Evolutionary conservation across 495 filamentous ascomycete species (phyloP), one percentile per base, ranked within the genome.

Genomic region (Hypoxylon rickii): DNA sequence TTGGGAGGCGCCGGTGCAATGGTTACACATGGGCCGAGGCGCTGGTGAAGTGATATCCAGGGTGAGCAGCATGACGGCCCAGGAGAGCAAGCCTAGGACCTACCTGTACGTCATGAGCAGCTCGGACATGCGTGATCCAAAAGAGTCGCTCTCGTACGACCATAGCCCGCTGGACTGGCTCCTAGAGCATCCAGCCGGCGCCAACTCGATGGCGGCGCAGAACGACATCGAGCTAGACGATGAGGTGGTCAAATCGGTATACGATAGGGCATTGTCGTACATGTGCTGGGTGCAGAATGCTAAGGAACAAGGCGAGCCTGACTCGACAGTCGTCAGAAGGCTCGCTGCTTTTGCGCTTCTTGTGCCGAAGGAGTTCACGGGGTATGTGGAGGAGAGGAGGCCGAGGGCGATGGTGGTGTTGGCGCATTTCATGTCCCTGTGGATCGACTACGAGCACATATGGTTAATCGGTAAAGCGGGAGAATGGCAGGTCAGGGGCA

Each of bases 401-500:
- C 74, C 72, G 6, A 72, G 73, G 8, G 73, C 73, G 2, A 55
- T 75, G 26, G 73, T 75, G 3, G 63, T 72, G 12, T n/a, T 77
- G 17, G 74, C 69, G 13, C 64, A 72, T 41, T 66, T 73, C 38
- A 75, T 76, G 64, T 56, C 72, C 2, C 24, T 75, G 15, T 67
- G 61, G 60, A 40, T 72, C 1, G 57, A 44, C 7, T 60, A 58
- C 24, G 69, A 75, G 1, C 49, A 70, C 53, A 47, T 73, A 2
- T 77, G 74, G 72, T 67, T 72, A 62, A 58, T 77, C 13, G 65
- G 61, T 11, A 54, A 61, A n/a, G 72, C 72, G 22, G 73, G 73
- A 7, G 68, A 67, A 47, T 42, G 67, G 52, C 72, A 77, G 46
- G 62, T 76, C n/a, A 59, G 61, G 44, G 73, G 70, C 12, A 72